phyloP scores from a whole-genome alignment of 2,329 filamentous ascomycete species.

The Dactylellina drechsleri region DNA sequence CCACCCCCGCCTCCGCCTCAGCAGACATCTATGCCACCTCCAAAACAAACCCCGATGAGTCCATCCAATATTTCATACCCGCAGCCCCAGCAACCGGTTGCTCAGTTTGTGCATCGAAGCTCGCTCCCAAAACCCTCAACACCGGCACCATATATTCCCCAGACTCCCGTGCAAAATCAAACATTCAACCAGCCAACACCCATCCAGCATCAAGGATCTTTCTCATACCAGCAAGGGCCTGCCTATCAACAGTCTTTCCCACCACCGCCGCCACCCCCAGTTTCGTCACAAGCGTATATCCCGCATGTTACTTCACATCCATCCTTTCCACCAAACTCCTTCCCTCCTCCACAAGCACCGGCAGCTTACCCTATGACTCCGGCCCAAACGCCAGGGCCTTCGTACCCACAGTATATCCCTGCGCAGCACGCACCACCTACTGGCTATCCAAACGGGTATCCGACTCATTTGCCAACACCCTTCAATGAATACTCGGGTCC shows the following conservation, averaged over 20 bases:
- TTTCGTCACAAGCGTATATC: constrained; percentile 3
- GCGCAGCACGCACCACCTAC: constrained; percentile 27
- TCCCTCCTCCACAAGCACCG: constrained; percentile 27
- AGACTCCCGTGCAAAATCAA: constrained; percentile 2
- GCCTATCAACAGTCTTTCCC: constrained; percentile 17
- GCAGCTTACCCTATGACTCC: constrained; percentile 24
- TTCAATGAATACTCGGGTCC: constrained; percentile 15
- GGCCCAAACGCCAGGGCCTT: constrained; percentile 22
- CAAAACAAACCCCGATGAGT: not conserved
- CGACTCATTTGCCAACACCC: constrained; percentile 25
- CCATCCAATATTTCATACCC: not conserved
- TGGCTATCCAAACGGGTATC: constrained; percentile 30
- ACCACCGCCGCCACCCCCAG: constrained; percentile 3
- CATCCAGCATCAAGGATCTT: constrained; percentile 15
- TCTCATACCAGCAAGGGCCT: not conserved
- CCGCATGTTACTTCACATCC: constrained; percentile 12
- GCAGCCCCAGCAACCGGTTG: not conserved
- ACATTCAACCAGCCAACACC: not conserved
- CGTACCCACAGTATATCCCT: constrained; percentile 32
- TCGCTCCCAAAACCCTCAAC: not conserved
- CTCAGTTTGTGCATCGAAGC: constrained; percentile 4
- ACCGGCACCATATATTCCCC: not conserved
- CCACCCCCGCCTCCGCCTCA: not conserved
- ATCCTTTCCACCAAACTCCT: constrained; percentile 23
- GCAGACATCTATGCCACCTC: not conserved